A percentile compares a stretch with the other conserved stretches of the same genome.
phyloP scores from a whole-genome alignment of 805 yeast species.

The Myxozyma mucilagina region DNA sequence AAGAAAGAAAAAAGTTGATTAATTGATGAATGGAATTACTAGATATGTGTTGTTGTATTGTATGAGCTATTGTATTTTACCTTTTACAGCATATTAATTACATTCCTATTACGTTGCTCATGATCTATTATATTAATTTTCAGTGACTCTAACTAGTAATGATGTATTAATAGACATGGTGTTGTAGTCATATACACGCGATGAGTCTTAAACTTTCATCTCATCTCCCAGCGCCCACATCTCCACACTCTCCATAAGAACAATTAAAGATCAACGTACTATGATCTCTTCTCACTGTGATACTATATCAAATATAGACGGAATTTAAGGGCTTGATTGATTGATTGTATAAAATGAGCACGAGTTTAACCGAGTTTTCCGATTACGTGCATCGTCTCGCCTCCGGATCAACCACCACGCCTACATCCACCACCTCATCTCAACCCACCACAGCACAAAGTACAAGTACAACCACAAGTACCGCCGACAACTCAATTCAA shows the following conservation, averaged over 20 bases:
- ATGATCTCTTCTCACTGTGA: too few relatives aligned
- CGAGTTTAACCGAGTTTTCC: slow-evolving; percentile 29
- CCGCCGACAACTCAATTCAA: slow-evolving; percentile 9
- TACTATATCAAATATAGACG: background rate
- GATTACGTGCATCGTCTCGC: slow-evolving; percentile 24
- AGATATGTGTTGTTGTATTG: too few relatives aligned
- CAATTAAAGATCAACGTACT: too few relatives aligned
- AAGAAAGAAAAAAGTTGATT: too few relatives aligned
- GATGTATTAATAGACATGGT: too few relatives aligned
- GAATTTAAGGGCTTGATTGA: background rate
- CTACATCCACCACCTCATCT: background rate
- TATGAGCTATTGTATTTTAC: too few relatives aligned
- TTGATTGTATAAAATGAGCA: slow-evolving; percentile 3
- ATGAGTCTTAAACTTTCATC: too few relatives aligned
- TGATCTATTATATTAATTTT: too few relatives aligned
- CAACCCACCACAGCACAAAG: background rate
- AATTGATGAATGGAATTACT: background rate
- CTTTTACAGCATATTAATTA: too few relatives aligned
- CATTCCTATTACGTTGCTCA: too few relatives aligned
- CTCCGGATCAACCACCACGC: background rate
- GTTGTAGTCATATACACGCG: too few relatives aligned
- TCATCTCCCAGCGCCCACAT: slow-evolving; percentile 10
- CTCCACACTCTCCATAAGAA: background rate
- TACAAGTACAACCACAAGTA: background rate
- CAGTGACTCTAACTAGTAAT: too few relatives aligned